Evolutionary conservation across 176 grass and related monocot species (phyloP).

Genomic region (Coix lacrymajobi): DNA sequence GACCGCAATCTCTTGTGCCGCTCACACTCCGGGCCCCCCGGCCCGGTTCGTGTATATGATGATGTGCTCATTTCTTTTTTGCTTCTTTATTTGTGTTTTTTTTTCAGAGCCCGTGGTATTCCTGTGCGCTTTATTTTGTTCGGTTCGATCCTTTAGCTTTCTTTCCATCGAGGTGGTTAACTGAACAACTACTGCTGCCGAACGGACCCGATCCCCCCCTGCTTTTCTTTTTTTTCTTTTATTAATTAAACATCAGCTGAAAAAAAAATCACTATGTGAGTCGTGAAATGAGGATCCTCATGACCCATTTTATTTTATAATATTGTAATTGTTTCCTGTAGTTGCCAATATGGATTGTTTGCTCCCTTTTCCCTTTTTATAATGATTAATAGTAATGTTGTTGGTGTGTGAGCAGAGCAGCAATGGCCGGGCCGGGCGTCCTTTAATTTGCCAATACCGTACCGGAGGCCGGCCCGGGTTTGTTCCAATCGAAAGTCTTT

Average conservation of each 20-base stretch:
- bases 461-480: background rate
- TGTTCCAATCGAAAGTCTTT: background rate
- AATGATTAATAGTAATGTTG: background rate
- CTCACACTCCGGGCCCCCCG: background rate
- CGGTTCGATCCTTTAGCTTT: background rate
- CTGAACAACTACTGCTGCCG: background rate
- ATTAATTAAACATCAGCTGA: background rate
- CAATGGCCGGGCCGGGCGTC: background rate
- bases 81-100: background rate
- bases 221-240: background rate
- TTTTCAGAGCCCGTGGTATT: background rate
- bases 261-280: background rate
- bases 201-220: constrained; percentile 5
- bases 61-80: constrained; percentile 2
- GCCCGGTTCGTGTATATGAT: background rate
- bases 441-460: too few relatives aligned
- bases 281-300: background rate
- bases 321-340: background rate
- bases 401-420: background rate
- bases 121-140: constrained; percentile 17
- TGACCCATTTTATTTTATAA: background rate
- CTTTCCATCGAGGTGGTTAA: background rate
- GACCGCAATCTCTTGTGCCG: constrained; percentile 6
- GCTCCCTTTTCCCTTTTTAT: background rate
- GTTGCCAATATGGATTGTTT: too few relatives aligned